Conservation (phyloP, 2,329 filamentous ascomycete species). For the Aspergillus unguis region DNA sequence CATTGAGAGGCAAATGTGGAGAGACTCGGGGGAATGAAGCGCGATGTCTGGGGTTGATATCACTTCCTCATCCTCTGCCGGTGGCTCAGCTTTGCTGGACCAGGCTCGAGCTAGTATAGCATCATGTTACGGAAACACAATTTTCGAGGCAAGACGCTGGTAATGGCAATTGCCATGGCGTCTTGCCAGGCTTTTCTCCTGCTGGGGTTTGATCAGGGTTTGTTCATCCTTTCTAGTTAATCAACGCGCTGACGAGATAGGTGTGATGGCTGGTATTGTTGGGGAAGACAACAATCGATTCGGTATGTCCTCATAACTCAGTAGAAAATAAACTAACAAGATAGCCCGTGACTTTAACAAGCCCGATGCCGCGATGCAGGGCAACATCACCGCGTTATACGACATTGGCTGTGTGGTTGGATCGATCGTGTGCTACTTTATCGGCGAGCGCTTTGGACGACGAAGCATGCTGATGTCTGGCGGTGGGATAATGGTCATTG, state of each 20-base stretch:
- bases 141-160: conserved; percentile 20
- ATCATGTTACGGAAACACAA: conserved; percentile 23
- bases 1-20: neutral
- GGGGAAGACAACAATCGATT: conserved; percentile 44
- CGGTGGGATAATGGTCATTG: conserved; percentile 35
- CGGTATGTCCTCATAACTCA: conserved; percentile 8
- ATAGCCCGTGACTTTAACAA: conserved; percentile 35
- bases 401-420: conserved; percentile 35
- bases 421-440: conserved; percentile 33
- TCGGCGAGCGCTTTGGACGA: conserved; percentile 45
- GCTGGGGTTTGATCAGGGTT: conserved; percentile 50
- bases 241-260: neutral
- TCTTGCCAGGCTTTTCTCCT: conserved; percentile 41
- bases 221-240: neutral
- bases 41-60: neutral
- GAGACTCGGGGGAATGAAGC: neutral
- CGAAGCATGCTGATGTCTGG: conserved; percentile 43
- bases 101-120: neutral
- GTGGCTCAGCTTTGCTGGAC: neutral
- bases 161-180: conserved; percentile 30
- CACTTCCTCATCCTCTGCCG: neutral
- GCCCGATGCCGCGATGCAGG: conserved; percentile 40
- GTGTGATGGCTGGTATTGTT: conserved; percentile 40
- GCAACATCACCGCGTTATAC: conserved; percentile 30
- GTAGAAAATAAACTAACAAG: neutral